A percentile compares a stretch with the other conserved stretches of the same genome.
phyloP scores from a whole-genome alignment of 1,139 yeast genomes.

The Geotrichum phurueaensis region DNA sequence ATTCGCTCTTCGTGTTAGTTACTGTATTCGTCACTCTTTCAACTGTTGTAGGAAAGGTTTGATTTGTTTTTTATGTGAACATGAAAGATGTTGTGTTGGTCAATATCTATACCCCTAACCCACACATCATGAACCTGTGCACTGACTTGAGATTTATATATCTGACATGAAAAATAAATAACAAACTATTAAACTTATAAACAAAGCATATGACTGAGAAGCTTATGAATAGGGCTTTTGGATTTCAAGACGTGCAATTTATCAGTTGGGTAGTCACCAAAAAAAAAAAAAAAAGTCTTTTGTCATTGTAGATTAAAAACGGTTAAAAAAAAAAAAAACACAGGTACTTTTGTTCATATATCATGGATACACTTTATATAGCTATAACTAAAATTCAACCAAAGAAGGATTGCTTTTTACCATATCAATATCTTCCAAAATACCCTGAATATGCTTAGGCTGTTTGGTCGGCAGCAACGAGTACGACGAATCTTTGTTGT shows the following conservation, averaged over 20 bases:
- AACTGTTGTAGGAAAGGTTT: not conserved
- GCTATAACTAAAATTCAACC: not conserved
- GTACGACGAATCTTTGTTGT: constrained; percentile 6
- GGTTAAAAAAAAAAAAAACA: not conserved
- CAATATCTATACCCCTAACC: not conserved
- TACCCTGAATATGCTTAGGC: not conserved
- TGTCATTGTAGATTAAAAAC: not conserved
- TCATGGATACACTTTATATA: not conserved
- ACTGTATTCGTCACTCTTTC: not conserved
- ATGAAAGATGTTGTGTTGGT: not conserved
- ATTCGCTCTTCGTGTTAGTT: not conserved
- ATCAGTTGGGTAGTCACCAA: too few species aligned
- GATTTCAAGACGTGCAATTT: too few species aligned
- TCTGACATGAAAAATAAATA: too few species aligned
- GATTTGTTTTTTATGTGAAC: not conserved
- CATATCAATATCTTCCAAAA: not conserved
- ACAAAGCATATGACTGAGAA: too few species aligned
- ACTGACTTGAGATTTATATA: too few species aligned
- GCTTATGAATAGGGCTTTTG: too few species aligned
- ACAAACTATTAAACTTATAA: too few species aligned
- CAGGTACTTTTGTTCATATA: not conserved
- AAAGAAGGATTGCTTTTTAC: constrained; percentile 4
- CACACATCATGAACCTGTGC: not conserved
- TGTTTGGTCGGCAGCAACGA: not conserved
- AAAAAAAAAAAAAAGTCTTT: not conserved